Evolutionary conservation across 371 early-diverging fungal species (phyloP).

Genomic region (Racocetra persica): DNA sequence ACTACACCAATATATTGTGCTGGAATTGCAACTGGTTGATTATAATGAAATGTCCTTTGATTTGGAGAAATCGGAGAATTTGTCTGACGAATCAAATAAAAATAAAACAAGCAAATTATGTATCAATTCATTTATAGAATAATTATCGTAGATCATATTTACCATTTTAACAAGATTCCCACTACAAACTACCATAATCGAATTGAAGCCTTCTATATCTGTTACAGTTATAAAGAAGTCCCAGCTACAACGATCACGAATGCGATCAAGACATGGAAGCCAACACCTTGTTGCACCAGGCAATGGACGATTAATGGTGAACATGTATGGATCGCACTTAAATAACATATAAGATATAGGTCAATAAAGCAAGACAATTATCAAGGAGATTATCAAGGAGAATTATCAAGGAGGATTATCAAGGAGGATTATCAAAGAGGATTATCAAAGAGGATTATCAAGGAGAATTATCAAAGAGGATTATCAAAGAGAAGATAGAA

Average conservation of each 20-base stretch:
- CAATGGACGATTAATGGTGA: constrained; percentile 78
- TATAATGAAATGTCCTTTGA: constrained; percentile 21
- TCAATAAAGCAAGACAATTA: neutral
- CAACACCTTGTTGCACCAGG: constrained; percentile 84
- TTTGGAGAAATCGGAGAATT: constrained; percentile 25
- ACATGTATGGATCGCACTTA: constrained; percentile 63
- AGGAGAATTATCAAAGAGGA: no score
- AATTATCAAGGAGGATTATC: neutral
- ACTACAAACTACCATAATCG: constrained; percentile 75
- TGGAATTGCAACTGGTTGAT: constrained; percentile 60
- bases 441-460: neutral
- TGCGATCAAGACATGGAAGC: constrained; percentile 88
- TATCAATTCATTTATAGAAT: no score
- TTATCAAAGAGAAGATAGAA: no score
- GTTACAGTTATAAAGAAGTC: constrained; percentile 87
- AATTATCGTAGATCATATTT: neutral
- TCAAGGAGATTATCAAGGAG: neutral
- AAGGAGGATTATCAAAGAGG: neutral
- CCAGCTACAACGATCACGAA: constrained; percentile 84
- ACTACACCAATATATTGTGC: constrained; percentile 81
- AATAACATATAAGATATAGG: no score
- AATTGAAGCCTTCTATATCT: constrained; percentile 58
- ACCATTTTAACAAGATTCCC: constrained; percentile 78
- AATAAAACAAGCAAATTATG: no score
- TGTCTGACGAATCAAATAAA: constrained; percentile 41